Evolutionary conservation across 2,329 filamentous ascomycete species (phyloP).

Genomic region (Trichoderma breve): DNA sequence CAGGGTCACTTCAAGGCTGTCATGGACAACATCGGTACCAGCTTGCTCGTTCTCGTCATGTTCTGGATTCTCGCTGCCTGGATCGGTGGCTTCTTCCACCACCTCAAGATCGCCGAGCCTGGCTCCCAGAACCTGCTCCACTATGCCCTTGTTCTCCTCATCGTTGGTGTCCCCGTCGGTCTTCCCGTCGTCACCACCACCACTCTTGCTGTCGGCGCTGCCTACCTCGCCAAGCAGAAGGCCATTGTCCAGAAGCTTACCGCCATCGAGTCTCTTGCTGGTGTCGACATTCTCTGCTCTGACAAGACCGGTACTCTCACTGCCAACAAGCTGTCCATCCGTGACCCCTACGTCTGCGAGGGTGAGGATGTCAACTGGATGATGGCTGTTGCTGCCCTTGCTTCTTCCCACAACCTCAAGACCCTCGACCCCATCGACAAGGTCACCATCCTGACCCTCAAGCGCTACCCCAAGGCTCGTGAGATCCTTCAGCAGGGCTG

Average conservation of each 20-base stretch:
- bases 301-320: slow-evolving; percentile 93
- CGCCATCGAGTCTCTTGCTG: slow-evolving; percentile 87
- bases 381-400: slow-evolving; percentile 87
- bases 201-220: slow-evolving; percentile 90
- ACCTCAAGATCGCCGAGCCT: slow-evolving; percentile 65
- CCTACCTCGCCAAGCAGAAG: slow-evolving; percentile 88
- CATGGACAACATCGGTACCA: slow-evolving; percentile 79
- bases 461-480: slow-evolving; percentile 81
- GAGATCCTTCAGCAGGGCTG: slow-evolving; percentile 77
- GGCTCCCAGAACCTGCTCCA: slow-evolving; percentile 59
- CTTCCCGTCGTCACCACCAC: slow-evolving; percentile 91
- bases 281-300: slow-evolving; percentile 90
- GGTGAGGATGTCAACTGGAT: slow-evolving; percentile 84
- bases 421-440: slow-evolving; percentile 94
- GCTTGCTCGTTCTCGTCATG: slow-evolving; percentile 76
- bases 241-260: slow-evolving; percentile 92
- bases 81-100: slow-evolving; percentile 85
- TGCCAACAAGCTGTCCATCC: slow-evolving; percentile 88
- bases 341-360: slow-evolving; percentile 78
- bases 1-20: slow-evolving; percentile 89
- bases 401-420: slow-evolving; percentile 91
- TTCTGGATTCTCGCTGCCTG: slow-evolving; percentile 79
- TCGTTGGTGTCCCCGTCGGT: slow-evolving; percentile 90
- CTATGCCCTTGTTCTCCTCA: slow-evolving; percentile 85
- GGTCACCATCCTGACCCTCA: slow-evolving; percentile 84